Conservation (phyloP, 352 stramenopile species). For the Phytophthora pistaciae region DNA sequence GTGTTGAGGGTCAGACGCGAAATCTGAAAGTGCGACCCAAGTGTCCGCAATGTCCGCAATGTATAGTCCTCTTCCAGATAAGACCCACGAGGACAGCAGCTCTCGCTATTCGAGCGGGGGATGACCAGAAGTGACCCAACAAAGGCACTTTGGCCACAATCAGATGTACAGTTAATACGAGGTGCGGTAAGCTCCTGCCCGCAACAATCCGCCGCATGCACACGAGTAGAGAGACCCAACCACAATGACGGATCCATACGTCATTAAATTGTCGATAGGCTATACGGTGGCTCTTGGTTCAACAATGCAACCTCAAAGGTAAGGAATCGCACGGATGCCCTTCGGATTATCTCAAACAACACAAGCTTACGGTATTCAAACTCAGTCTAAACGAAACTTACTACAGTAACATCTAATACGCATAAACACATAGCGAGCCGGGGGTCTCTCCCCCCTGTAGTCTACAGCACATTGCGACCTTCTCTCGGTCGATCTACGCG, state of each 20-base stretch:
- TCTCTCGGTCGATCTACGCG: not conserved
- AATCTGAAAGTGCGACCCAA: not conserved
- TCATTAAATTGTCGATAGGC: too few species aligned
- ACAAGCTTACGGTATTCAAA: not conserved
- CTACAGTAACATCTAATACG: too few species aligned
- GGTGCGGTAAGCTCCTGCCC: not conserved
- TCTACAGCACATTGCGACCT: not conserved
- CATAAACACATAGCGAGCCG: not conserved
- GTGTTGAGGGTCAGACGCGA: not conserved
- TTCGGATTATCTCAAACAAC: too few species aligned
- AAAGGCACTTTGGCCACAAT: not conserved
- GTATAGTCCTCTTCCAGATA: slow-evolving; percentile 1
- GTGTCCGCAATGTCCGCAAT: not conserved
- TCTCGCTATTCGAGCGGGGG: not conserved
- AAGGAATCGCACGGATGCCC: too few species aligned
- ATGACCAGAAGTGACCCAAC: not conserved
- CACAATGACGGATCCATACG: not conserved
- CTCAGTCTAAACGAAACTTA: not conserved
- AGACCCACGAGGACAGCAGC: not conserved
- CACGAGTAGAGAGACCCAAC: not conserved
- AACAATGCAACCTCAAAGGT: not conserved
- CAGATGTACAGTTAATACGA: not conserved
- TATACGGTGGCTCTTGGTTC: not conserved
- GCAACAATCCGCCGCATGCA: not conserved
- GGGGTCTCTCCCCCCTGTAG: too few species aligned